Base-by-base conservation (phyloP, 2,329 filamentous ascomycete species). In the Fusarium mexicanum region DNA sequence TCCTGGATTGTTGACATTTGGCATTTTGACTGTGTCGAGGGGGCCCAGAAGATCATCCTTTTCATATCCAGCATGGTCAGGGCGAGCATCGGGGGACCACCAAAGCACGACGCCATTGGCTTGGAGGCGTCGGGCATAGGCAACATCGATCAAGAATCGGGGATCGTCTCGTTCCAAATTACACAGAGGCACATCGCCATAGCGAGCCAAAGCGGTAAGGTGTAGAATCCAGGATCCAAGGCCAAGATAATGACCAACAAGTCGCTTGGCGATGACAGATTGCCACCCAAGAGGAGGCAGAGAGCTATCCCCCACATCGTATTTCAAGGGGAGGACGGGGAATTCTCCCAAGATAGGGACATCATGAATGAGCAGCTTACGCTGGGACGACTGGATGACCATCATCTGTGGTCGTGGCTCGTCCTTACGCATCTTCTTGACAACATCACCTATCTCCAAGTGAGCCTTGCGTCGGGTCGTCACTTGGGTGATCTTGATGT, bases 31-130 rank as follows among this genome's bases (percentile, higher is more conserved):
- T 17, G 89, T 93, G 74, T 99, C 96, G 35, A 98, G 87, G 5
- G 93, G 90, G 0, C 93, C 93, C 0, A 93, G 85, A 29, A 98
- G 90, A 81, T 98, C 94, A 78, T 99, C 97, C 71, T 92, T 93
- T 81, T 99, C 96, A 81, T 98, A 95, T 1, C 96, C 96, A 51
- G 95, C 96, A 83, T 99, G 96, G 80, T 99, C 96, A 3, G 97
- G 96, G 59, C 93, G 91, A 1, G 96, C 91, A 12, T 92, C 92
- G 16, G 90, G 88, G 24, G 96, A 98, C 96, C 96, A 99, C 96
- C 96, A 99, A 12, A 99, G 86, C 11, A 99, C 93, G 3, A 99
- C 94, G 65, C 95, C 95, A 79, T 96, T 98, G 74, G 93, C 92
- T 79, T 98, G 94, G 59, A 99, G 85, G 24, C 95, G 90, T 64